Percentiles rank a stretch among this genome's conserved stretches.
Conservation (phyloP, 768 basidiomycete genomes). For the Mycena rebaudengoi region DNA sequence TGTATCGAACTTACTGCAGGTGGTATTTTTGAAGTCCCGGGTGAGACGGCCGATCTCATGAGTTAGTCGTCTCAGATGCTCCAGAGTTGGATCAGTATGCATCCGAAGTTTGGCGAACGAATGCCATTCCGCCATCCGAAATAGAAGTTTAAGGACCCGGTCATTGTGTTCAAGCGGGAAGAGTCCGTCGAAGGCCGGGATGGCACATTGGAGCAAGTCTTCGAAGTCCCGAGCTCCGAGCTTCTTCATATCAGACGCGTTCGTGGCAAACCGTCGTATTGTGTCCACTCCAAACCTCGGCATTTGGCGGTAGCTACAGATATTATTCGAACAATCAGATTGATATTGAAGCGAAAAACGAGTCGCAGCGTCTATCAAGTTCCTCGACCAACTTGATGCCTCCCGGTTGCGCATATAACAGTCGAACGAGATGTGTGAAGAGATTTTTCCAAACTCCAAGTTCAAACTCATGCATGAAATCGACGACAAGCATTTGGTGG, state of each 20-base stretch:
- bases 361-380: slow-evolving; percentile 34
- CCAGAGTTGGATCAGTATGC: slow-evolving; percentile 41
- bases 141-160: slow-evolving; percentile 37
- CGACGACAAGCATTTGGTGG: slow-evolving; percentile 37
- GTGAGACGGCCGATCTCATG: slow-evolving; percentile 30
- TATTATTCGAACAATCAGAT: neutral
- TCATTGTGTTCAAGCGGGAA: slow-evolving; percentile 31
- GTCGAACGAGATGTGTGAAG: slow-evolving; percentile 43
- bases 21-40: slow-evolving; percentile 33
- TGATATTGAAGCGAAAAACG: neutral
- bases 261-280: slow-evolving; percentile 35
- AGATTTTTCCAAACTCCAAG: slow-evolving; percentile 47
- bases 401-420: slow-evolving; percentile 34
- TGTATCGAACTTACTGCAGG: slow-evolving; percentile 34
- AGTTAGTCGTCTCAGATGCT: slow-evolving; percentile 30
- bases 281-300: slow-evolving; percentile 27
- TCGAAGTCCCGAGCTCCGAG: slow-evolving; percentile 40
- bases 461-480: slow-evolving; percentile 50
- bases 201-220: slow-evolving; percentile 42
- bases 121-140: slow-evolving; percentile 41
- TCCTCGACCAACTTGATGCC: slow-evolving; percentile 25
- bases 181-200: slow-evolving; percentile 45
- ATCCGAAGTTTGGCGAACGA: slow-evolving; percentile 45
- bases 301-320: slow-evolving; percentile 26
- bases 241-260: slow-evolving; percentile 36